Base-by-base conservation (phyloP, 169 alveolate species). In the Plasmodium falciparum region DNA sequence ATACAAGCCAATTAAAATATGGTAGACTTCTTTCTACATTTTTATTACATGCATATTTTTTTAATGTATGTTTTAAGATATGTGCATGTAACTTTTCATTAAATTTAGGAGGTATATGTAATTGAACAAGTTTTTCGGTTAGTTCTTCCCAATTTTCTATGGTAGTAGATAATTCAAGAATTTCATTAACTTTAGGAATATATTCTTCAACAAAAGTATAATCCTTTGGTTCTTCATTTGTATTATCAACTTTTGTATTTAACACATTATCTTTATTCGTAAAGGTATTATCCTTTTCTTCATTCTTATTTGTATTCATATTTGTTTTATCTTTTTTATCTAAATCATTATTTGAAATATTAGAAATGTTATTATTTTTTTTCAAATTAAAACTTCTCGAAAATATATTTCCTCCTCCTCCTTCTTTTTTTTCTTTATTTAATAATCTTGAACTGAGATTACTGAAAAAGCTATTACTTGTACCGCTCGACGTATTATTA, bases 31-130 rank as follows among this genome's bases (percentile, higher is more conserved):
- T 83, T 69, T 83, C 91, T 17, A 83, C 71, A 61, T 83, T 69
- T 50, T 69, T 83, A 62, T 83, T 83, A n/a, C 91, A 83, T n/a
- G 91, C 91, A 62, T 83, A 83, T 63, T 83, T 69, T 61, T 83
- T 83, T 56, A 83, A 62, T 29, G 91, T 83, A n/a, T 69, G 56
- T 49, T 67, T 83, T 69, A 83, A 69, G 39, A 83, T 83, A 12
- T 69, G 29, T n/a, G 13, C 20, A 15, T 83, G 91, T n/a, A 83
- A 50, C n/a, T 69, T 83, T 12, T 83, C 85, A 69, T 83, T 69
- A 83, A 54, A 83, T 69, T 83, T 69, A 1, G 85, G 26, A 13
- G 91, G 91, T 12, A 83, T 54, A 54, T 83, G 69, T 33, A 83
- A 58, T 5, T 83, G 63, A 9, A 54, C 91, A n/a, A 83, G n/a